Base-by-base conservation (phyloP, 2,329 filamentous ascomycete genomes). In the Rutstroemia sp. region DNA sequence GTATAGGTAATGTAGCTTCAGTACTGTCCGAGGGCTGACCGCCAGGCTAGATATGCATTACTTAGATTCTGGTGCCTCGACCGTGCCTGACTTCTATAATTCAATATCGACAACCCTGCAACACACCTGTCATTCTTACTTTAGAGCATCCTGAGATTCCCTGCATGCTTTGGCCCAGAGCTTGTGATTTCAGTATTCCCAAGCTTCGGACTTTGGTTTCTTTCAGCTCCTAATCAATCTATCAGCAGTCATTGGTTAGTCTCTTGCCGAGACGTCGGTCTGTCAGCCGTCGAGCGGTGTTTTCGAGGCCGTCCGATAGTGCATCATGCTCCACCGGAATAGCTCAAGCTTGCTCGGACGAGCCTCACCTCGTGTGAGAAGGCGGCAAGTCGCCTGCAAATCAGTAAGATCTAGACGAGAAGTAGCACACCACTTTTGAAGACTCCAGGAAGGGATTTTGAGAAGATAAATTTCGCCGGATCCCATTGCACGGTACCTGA, bases 11-110 rank as follows among this genome's bases (percentile, higher is more conserved):
- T 27, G 44, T 47, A 27, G 39, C 44, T 41, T 49, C 34, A 50
- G 34, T 44, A 37, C 7, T 55, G 53, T 55, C 53, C 53, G 53
- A 51, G 53, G 30, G 39, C 53, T 51, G 53, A 55, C 53, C 37
- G 27, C 27, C 30, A 34, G 30, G 9, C 30, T 34, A 34, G 10
- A 38, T 21, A 51, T 55, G 27, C 30, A 37, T 34, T n/a, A 51
- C 49, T 34, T 9, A 12, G 16, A 19, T 38, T 47, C 4, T 27
- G 7, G 44, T 47, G 23, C 19, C 44, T 16, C 25, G 9, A 34
- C 47, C 25, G 47, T 55, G 39, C 47, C 47, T 51, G 39, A 37
- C 16, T 47, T 45, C 27, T 44, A 27, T 5, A 19, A 55, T 6
- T n/a, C 37, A 55, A 25, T 45, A 44, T 44, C 18, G 19, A 25